phyloP scores from a whole-genome alignment of 2,329 filamentous ascomycete genomes.

The Paecilomyces formosus region DNA sequence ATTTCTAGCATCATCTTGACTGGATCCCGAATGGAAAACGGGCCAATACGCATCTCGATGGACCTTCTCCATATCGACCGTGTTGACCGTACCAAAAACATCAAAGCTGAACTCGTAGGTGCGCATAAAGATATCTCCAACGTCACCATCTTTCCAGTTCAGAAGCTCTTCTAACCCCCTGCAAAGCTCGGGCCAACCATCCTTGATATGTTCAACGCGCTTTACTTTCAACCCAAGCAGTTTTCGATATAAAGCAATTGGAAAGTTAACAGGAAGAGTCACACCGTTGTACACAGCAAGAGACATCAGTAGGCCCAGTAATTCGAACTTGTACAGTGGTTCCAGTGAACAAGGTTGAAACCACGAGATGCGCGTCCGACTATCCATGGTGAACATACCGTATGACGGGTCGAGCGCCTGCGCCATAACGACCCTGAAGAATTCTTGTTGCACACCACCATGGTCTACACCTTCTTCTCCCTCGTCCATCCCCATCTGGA shows the following conservation, averaged over 20 bases:
- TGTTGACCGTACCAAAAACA: conserved; percentile 45
- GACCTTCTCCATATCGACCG: conserved; percentile 48
- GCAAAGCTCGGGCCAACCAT: conserved; percentile 79
- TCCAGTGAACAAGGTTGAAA: conserved; percentile 78
- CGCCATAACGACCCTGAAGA: conserved; percentile 76
- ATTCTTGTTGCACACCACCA: conserved; percentile 93
- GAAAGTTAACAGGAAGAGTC: conserved; percentile 84
- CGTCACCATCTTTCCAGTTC: conserved; percentile 71
- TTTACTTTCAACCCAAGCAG: conserved; percentile 63
- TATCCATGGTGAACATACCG: conserved; percentile 70
- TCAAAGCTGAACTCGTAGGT: conserved; percentile 80
- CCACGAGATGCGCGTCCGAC: conserved; percentile 72
- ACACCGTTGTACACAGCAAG: conserved; percentile 90
- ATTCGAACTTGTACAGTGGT: conserved; percentile 81
- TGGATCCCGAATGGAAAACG: conserved; percentile 5
- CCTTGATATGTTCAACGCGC: conserved; percentile 67
- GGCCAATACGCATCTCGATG: conserved; percentile 30
- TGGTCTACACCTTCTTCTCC: conserved; percentile 90
- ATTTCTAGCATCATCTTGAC: conserved; percentile 1
- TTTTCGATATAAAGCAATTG: conserved; percentile 73
- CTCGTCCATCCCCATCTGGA: conserved; percentile 72
- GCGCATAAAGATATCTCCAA: conserved; percentile 73
- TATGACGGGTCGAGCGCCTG: conserved; percentile 72
- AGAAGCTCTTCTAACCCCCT: conserved; percentile 66
- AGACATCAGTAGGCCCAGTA: conserved; percentile 80